A percentile compares a stretch with the other conserved stretches of the same genome.
phyloP scores from a whole-genome alignment of 768 basidiomycete genomes.

The Austroboletus eburneus region DNA sequence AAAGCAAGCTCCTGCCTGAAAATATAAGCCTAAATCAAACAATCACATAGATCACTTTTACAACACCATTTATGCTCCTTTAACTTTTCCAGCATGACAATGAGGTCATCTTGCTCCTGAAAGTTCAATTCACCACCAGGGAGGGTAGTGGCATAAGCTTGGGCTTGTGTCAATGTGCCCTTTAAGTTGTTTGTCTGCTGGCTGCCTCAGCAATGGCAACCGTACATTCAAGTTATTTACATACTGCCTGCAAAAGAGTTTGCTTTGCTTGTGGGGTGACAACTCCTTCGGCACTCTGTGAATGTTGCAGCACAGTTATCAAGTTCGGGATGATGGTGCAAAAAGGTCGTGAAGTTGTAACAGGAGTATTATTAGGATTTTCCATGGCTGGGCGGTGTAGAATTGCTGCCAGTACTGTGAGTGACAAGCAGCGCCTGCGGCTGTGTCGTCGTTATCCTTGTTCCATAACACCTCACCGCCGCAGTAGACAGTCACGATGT shows the following conservation, averaged over 20 bases:
- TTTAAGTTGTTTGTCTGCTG: slow-evolving; percentile 72
- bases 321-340: slow-evolving; percentile 58
- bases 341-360: slow-evolving; percentile 50
- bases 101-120: slow-evolving; percentile 67
- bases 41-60: background rate
- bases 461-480: background rate
- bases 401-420: too few species aligned
- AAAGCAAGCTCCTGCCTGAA: slow-evolving; percentile 51
- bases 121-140: slow-evolving; percentile 71
- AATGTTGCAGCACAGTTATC: slow-evolving; percentile 54
- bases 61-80: slow-evolving; percentile 48
- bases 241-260: slow-evolving; percentile 60
- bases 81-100: slow-evolving; percentile 61
- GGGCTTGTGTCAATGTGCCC: slow-evolving; percentile 52
- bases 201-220: background rate
- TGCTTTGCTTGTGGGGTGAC: slow-evolving; percentile 59
- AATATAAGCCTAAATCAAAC: background rate
- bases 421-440: too few species aligned
- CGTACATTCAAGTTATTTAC: slow-evolving; percentile 5
- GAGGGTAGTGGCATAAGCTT: slow-evolving; percentile 50
- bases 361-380: background rate
- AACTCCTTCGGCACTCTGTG: slow-evolving; percentile 52
- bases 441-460: slow-evolving; percentile 9
- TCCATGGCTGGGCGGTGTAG: too few species aligned
- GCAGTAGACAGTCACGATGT: slow-evolving; percentile 29